A percentile compares a stretch with the other conserved stretches of the same genome.
These are phyloP conservation scores for Exsudoporus floridanus DNA, from an alignment of 1,284 basidiomycete species.

Conservation along the genomic window DNA sequence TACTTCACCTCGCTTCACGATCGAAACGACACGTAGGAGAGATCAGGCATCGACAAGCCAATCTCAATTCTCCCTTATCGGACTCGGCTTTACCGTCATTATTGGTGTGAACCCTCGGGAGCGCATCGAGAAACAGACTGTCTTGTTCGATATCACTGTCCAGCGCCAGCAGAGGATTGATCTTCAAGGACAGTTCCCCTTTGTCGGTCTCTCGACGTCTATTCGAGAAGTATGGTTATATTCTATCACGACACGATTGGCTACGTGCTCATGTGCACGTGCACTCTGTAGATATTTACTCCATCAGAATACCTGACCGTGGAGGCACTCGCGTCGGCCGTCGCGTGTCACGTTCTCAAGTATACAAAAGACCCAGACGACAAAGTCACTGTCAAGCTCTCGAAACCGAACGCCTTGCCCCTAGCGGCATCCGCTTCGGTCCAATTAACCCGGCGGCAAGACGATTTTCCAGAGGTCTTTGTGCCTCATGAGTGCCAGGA, in stretches of 20 bases:
- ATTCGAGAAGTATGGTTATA: slow-evolving; percentile 8
- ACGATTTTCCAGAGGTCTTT: slow-evolving; percentile 12
- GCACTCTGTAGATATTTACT: slow-evolving; percentile 15
- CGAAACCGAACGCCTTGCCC: slow-evolving; percentile 72
- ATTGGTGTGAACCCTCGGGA: slow-evolving; percentile 8
- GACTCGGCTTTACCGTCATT: slow-evolving; percentile 7
- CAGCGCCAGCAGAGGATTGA: background rate
- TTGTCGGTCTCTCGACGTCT: slow-evolving; percentile 10
- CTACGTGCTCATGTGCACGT: slow-evolving; percentile 1
- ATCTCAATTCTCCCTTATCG: slow-evolving; percentile 1
- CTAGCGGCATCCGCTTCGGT: slow-evolving; percentile 51
- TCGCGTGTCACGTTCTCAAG: slow-evolving; percentile 48
- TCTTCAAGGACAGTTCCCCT: slow-evolving; percentile 9
- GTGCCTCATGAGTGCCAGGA: background rate
- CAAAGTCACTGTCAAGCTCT: slow-evolving; percentile 57
- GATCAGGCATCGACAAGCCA: background rate
- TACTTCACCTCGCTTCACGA: background rate
- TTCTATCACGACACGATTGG: background rate
- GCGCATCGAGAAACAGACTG: slow-evolving; percentile 2
- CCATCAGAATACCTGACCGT: slow-evolving; percentile 59
- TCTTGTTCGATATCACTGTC: slow-evolving; percentile 13
- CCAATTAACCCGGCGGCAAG: slow-evolving; percentile 13
- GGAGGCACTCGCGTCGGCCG: slow-evolving; percentile 68
- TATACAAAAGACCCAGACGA: slow-evolving; percentile 23
- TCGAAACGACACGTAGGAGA: slow-evolving; percentile 10